phyloP scores from a whole-genome alignment of 2,329 filamentous ascomycete genomes.

The Ophiosphaerella korrae region DNA sequence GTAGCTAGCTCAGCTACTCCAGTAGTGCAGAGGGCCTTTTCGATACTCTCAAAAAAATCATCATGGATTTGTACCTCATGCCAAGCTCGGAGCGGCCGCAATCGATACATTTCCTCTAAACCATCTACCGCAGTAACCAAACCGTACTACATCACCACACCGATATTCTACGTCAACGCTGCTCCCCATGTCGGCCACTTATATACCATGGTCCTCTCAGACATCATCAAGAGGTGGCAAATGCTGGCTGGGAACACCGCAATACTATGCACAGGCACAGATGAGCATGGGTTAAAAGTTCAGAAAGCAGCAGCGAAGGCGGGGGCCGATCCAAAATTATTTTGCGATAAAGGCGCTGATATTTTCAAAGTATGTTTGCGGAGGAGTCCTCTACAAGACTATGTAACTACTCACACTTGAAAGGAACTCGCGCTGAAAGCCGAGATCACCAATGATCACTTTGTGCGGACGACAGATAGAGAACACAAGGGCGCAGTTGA shows the following conservation, averaged over 20 bases:
- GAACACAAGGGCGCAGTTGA: conserved; percentile 84
- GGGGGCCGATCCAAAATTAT: conserved; percentile 74
- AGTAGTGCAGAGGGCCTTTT: conserved; percentile 21
- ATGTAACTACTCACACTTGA: conserved; percentile 10
- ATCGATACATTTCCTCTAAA: conserved; percentile 17
- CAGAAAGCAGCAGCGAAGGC: conserved; percentile 81
- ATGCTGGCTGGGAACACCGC: conserved; percentile 72
- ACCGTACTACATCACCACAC: conserved; percentile 93
- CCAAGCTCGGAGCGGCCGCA: conserved; percentile 18
- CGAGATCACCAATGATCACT: conserved; percentile 78
- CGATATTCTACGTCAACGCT: conserved; percentile 99
- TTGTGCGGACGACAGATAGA: conserved; percentile 87
- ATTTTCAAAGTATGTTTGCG: conserved; percentile 67
- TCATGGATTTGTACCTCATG: conserved; percentile 35
- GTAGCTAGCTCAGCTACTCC: conserved; percentile 24
- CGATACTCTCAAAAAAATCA: conserved; percentile 14
- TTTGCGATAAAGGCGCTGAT: conserved; percentile 83
- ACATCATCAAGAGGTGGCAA: conserved; percentile 93
- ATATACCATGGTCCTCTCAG: conserved; percentile 88
- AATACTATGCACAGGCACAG: conserved; percentile 85
- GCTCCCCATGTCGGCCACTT: conserved; percentile 94
- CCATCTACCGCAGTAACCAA: conserved; percentile 54
- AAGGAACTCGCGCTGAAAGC: conserved; percentile 70
- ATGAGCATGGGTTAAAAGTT: conserved; percentile 97
- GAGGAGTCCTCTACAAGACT: background rate